Evolutionary conservation across 1,284 basidiomycete species (phyloP).

Genomic region (Ceratobasidium sp.): DNA sequence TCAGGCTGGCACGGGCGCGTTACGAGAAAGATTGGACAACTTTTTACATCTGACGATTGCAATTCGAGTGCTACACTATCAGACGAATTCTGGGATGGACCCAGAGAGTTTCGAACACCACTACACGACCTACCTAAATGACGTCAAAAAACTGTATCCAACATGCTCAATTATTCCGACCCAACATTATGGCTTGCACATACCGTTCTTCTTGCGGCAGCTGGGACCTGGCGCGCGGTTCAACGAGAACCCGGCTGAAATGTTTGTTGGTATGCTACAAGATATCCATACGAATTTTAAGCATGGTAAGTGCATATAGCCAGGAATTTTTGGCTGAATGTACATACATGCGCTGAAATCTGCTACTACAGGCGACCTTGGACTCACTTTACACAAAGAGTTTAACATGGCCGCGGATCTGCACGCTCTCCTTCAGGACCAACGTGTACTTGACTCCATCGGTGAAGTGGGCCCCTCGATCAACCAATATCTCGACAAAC

Average conservation of each 20-base stretch:
- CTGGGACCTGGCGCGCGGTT: background rate
- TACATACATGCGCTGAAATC: background rate
- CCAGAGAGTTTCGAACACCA: background rate
- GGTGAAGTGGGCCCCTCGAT: background rate
- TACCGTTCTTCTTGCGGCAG: background rate
- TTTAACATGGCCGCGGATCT: slow-evolving; percentile 3
- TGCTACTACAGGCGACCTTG: background rate
- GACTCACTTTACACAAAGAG: slow-evolving; percentile 4
- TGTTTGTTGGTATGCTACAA: slow-evolving; percentile 6
- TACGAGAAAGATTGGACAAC: background rate
- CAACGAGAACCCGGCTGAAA: slow-evolving; percentile 3
- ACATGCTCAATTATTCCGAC: background rate
- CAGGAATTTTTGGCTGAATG: no score
- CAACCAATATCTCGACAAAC: background rate
- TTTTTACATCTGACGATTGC: background rate
- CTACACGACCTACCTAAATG: background rate
- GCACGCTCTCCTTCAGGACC: slow-evolving; percentile 7
- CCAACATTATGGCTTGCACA: background rate
- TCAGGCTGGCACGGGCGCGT: no score
- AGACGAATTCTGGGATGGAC: background rate
- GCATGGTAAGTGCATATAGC: background rate
- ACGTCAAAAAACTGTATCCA: background rate
- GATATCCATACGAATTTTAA: background rate
- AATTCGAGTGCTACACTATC: background rate
- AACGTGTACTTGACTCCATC: background rate